Evolutionary conservation across 805 yeast genomes (phyloP), one percentile per base, ranked within the genome.

Genomic region (Ogataea thermomethanolica): DNA sequence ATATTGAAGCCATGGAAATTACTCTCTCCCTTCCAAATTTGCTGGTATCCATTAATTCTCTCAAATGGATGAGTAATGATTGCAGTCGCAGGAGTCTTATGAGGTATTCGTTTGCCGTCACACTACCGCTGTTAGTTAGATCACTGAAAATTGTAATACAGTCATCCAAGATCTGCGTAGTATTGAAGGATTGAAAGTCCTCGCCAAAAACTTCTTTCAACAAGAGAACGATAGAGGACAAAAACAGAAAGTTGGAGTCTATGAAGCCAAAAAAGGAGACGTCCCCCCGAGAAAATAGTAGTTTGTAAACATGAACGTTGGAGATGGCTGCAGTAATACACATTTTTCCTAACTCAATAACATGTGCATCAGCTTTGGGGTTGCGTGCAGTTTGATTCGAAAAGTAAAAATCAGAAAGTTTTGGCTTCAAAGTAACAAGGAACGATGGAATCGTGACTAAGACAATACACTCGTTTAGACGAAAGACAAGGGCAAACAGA

Each of bases 41-140:
- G 12, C 15, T 9, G 3, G 8, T 15, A 24, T 8, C 8, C 8
- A n/a, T 14, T 13, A 32, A 12, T 21, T 22, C 9, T 23, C 8
- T 11, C n/a, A 33, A n/a, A 8, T 11, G 12, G 10, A 8, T 13
- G 11, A 34, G 35, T 4, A 39, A 27, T 5, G 15, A 25, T 20
- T 28, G 33, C 7, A 39, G 24, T 24, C 27, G 3, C 3, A 17
- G 20, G 20, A 17, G 20, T 5, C 20, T 33, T 1, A 39, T 41
- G 22, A 41, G 29, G 12, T 35, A 28, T 7, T 35, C 44, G 22
- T 41, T 41, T 3, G 44, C 44, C 1, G 44, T 35, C n/a, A 41
- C 33, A 32, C 29, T 35, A 9, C 44, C 44, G 27, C 40, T 32
- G n/a, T 41, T 36, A 7, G 44, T 41, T 7, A 41, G 36, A 15